Conservation (phyloP, 345 rosid species). For the Citrus australasica region DNA sequence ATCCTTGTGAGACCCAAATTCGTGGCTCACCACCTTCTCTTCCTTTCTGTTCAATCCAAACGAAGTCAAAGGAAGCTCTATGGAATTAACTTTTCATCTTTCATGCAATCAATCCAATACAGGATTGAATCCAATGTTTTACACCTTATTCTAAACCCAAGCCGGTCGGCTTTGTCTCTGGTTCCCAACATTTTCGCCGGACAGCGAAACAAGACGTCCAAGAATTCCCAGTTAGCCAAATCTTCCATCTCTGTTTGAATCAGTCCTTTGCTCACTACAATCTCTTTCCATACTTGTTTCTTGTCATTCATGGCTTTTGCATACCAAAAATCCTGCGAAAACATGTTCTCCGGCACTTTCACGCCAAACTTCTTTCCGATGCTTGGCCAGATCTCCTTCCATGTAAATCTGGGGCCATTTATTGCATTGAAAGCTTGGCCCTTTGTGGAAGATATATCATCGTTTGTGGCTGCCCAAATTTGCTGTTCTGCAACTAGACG, state of each 20-base stretch:
- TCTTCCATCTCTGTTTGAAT: slow-evolving; percentile 54
- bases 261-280: slow-evolving; percentile 50
- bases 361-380: slow-evolving; percentile 59
- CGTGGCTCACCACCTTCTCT: slow-evolving; percentile 2
- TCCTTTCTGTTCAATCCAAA: background rate
- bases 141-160: slow-evolving; percentile 62
- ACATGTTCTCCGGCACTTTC: slow-evolving; percentile 37
- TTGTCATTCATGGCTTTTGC: slow-evolving; percentile 49
- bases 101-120: slow-evolving; percentile 81
- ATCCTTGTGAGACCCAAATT: background rate
- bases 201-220: slow-evolving; percentile 68
- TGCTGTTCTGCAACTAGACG: slow-evolving; percentile 76
- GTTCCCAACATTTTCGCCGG: slow-evolving; percentile 70
- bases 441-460: slow-evolving; percentile 23
- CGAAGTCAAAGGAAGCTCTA: slow-evolving; percentile 9
- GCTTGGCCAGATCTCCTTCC: slow-evolving; percentile 81
- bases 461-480: slow-evolving; percentile 67
- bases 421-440: slow-evolving; percentile 73
- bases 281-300: slow-evolving; percentile 57
- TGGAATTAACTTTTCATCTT: slow-evolving; percentile 60
- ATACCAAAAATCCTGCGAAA: slow-evolving; percentile 44
- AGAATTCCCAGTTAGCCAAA: slow-evolving; percentile 78
- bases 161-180: slow-evolving; percentile 53
- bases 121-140: slow-evolving; percentile 56
- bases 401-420: slow-evolving; percentile 66